Base-by-base conservation (phyloP, 345 rosid genomes). In the Aquilaria malaccensis region DNA sequence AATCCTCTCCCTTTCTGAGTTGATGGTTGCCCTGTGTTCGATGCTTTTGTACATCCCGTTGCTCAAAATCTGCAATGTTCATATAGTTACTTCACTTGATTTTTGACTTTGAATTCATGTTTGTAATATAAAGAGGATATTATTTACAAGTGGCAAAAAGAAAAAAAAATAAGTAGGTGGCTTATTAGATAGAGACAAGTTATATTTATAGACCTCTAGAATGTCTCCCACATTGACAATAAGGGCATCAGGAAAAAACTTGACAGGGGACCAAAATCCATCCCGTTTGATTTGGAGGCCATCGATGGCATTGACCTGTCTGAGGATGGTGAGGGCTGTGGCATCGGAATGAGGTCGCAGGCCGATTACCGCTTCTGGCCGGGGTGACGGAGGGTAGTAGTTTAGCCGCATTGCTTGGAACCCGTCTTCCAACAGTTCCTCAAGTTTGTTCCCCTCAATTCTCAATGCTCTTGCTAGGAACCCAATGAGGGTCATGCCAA, bases 371-470 rank as follows among this genome's bases (percentile, higher is more conserved):
- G 63, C 61, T 37, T 76, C 74, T 11, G 22, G 80, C 62, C 76
- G 56, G 4, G 86, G 86, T 29, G 81, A 81, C 10, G 79, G 81
- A 12, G 81, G 86, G 57, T 81, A 81, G 75, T 71, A 74, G 37
- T 77, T 79, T 74, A 81, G 69, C 62, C 79, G 76, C 64, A 81
- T 66, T 14, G 77, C 30, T 57, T 77, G 85, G 56, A 72, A 50
- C 46, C 85, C 85, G 3, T 73, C 79, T 3, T 46, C 52, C 29
- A 76, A 75, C 13, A 76, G 12, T 29, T 73, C 80, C 13, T 51
- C 45, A 71, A 76, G 58, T 59, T 73, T 77, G 33, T 70, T 47
- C 3, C 7, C 62, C 2, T 75, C 69, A 55, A 77, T 72, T 46
- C 55, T 63, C 59, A 80, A 45, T 30, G 78, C 72, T 58, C 59